A percentile compares a stretch with the other conserved stretches of the same genome.
phyloP scores from a whole-genome alignment of 345 rosid genomes.

The Cardamine occulta region DNA sequence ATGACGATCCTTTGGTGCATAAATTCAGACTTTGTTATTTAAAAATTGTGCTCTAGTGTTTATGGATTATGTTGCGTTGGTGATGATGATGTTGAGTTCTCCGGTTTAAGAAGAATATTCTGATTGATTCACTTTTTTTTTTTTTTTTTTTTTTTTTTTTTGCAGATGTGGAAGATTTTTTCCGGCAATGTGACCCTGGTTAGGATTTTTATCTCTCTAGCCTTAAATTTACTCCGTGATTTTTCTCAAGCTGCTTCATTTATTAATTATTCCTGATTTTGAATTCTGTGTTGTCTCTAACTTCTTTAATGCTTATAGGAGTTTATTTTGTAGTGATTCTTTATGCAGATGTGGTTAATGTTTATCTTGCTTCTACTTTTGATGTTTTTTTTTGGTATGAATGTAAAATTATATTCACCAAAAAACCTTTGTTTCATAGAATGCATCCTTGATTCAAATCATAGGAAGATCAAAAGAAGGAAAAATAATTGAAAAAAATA shows the following conservation, averaged over 20 bases:
- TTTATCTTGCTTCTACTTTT: neutral
- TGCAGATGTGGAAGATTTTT: slow-evolving; percentile 74
- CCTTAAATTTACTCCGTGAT: neutral
- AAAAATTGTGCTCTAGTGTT: neutral
- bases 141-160: slow-evolving; percentile 12
- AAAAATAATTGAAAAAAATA: no score
- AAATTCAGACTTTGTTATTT: neutral
- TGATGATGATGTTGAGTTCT: slow-evolving; percentile 8
- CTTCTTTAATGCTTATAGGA: neutral
- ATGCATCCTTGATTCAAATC: no score
- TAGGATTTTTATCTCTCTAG: slow-evolving; percentile 40
- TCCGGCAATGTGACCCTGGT: slow-evolving; percentile 87
- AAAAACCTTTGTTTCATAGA: no score
- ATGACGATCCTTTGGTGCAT: neutral
- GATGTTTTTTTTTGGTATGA: no score
- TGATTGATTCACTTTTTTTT: slow-evolving; percentile 1
- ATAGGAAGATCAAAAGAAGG: no score
- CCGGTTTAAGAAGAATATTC: neutral
- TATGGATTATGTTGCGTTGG: neutral
- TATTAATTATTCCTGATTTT: neutral
- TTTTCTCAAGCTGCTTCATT: slow-evolving; percentile 9
- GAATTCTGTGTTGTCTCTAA: neutral
- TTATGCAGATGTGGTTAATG: neutral
- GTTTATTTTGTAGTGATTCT: slow-evolving; percentile 14
- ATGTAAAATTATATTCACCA: no score